These are phyloP conservation scores for Digitaria exilis DNA, from an alignment of 202 grass and related monocot species.

Conservation along the genomic window DNA sequence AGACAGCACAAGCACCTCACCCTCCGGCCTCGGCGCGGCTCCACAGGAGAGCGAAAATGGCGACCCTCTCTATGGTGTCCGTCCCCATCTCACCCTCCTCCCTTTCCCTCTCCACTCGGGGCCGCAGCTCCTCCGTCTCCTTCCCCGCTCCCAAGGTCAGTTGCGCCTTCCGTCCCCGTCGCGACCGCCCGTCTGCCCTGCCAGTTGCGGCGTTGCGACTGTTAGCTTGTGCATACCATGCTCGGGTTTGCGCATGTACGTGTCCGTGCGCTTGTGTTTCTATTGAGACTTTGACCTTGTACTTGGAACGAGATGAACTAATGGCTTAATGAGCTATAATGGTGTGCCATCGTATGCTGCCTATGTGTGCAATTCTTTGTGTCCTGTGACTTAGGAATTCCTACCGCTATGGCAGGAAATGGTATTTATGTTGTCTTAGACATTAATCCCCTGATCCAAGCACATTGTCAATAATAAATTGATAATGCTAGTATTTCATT, in stretches of 20 bases:
- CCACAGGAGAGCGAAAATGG: conserved; percentile 57
- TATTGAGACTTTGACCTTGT: background rate
- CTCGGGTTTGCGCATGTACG: background rate
- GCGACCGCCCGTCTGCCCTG: conserved; percentile 26
- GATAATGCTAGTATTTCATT: background rate
- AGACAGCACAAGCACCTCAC: background rate
- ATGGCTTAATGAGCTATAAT: background rate
- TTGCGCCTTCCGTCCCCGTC: background rate
- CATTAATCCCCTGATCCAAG: background rate
- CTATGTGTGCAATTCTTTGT: background rate
- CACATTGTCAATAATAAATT: background rate
- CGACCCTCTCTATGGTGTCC: conserved; percentile 61
- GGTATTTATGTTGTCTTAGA: background rate
- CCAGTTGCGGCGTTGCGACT: conserved; percentile 28
- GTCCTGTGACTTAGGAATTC: background rate
- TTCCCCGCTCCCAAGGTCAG: conserved; percentile 44
- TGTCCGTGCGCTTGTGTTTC: background rate
- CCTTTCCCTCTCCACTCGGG: conserved; percentile 39
- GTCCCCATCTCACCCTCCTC: conserved; percentile 62
- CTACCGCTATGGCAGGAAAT: background rate
- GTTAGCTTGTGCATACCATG: conserved; percentile 5
- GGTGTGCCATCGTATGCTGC: background rate
- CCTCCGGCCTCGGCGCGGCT: background rate
- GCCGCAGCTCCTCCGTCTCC: conserved; percentile 55
- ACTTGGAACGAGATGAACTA: background rate